These are phyloP conservation scores for Alternaria arbusti DNA, from an alignment of 2,329 filamentous ascomycete genomes.

Conservation along the genomic window DNA sequence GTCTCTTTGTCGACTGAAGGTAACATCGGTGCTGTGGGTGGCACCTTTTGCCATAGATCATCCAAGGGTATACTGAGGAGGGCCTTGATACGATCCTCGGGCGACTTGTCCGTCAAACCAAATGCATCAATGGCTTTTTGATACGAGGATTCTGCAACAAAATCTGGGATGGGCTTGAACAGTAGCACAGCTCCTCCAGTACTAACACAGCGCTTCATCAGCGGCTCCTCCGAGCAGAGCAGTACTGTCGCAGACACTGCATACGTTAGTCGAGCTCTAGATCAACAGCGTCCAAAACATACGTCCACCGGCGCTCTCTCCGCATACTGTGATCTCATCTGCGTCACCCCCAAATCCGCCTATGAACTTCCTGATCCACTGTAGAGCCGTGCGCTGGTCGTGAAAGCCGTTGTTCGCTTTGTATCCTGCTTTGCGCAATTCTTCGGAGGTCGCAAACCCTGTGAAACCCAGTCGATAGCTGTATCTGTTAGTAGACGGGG, in stretches of 20 bases:
- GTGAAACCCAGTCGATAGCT: slow-evolving; percentile 43
- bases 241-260: slow-evolving; percentile 37
- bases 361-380: slow-evolving; percentile 48
- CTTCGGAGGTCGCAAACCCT: slow-evolving; percentile 54
- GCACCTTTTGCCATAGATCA: slow-evolving; percentile 51
- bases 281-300: slow-evolving; percentile 14
- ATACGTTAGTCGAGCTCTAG: not conserved
- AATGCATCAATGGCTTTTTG: slow-evolving; percentile 49
- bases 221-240: slow-evolving; percentile 37
- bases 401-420: slow-evolving; percentile 44
- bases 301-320: slow-evolving; percentile 59
- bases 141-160: slow-evolving; percentile 53
- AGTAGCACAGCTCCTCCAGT: slow-evolving; percentile 50
- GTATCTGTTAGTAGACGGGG: slow-evolving; percentile 2
- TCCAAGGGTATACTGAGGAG: slow-evolving; percentile 51
- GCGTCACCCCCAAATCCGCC: slow-evolving; percentile 48
- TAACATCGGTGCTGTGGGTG: slow-evolving; percentile 41
- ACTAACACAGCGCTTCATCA: slow-evolving; percentile 51
- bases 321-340: slow-evolving; percentile 50
- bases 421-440: slow-evolving; percentile 54
- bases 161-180: slow-evolving; percentile 48
- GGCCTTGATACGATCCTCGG: slow-evolving; percentile 51
- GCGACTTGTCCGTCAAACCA: slow-evolving; percentile 45
- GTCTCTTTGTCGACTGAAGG: slow-evolving; percentile 55
- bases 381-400: slow-evolving; percentile 46